A percentile compares a stretch with the other conserved stretches of the same genome.
phyloP scores from a whole-genome alignment of 2,329 filamentous ascomycete species.

The Raffaelea deltoideospora region DNA sequence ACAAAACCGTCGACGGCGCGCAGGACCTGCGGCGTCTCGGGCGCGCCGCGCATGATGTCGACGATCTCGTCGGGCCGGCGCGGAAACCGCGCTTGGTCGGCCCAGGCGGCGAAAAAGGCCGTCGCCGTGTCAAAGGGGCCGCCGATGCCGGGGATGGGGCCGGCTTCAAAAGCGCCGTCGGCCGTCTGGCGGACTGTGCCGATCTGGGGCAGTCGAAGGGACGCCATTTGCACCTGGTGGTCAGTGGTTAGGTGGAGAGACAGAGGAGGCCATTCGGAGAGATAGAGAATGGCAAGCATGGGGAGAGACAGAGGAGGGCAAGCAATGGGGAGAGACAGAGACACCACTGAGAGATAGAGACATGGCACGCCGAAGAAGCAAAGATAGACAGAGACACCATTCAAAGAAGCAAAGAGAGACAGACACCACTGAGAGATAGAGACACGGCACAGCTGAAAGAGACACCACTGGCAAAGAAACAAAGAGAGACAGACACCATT shows the following conservation, averaged over 20 bases:
- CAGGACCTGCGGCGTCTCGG: slow-evolving; percentile 4
- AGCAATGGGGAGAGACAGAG: too few species aligned
- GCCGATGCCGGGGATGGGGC: slow-evolving; percentile 6
- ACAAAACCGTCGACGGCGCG: slow-evolving; percentile 7
- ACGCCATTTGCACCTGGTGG: slow-evolving; percentile 8
- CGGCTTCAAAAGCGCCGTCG: slow-evolving; percentile 8
- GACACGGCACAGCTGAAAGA: neutral
- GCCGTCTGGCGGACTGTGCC: slow-evolving; percentile 4
- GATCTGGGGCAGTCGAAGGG: slow-evolving; percentile 8
- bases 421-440: too few species aligned
- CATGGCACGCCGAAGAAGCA: too few species aligned
- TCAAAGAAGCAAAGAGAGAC: too few species aligned
- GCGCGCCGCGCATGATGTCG: slow-evolving; percentile 8
- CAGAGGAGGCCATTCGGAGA: too few species aligned
- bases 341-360: too few species aligned
- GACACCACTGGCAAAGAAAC: neutral
- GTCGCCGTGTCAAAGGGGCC: slow-evolving; percentile 12
- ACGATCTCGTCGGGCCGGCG: slow-evolving; percentile 6
- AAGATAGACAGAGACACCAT: too few species aligned
- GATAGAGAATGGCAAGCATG: too few species aligned
- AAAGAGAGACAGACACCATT: too few species aligned
- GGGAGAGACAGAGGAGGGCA: too few species aligned
- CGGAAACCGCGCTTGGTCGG: slow-evolving; percentile 7
- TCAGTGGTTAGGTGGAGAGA: too few species aligned
- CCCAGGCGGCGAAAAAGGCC: slow-evolving; percentile 12